These are phyloP conservation scores for Raphanus raphanistrum DNA, from an alignment of 345 rosid genomes.

Conservation along the genomic window DNA sequence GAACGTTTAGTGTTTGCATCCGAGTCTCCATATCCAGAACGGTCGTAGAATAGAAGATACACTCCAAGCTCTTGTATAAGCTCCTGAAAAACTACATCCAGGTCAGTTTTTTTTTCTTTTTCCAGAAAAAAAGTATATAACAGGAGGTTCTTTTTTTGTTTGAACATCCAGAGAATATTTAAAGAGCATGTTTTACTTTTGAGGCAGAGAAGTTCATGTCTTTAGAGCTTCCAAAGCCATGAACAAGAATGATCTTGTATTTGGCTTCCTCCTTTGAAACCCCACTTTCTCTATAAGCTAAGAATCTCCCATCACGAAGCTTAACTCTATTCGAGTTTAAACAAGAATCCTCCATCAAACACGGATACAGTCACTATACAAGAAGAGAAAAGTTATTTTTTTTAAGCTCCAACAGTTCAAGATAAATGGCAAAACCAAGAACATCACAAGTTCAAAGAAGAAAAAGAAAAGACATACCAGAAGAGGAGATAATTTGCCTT, in stretches of 20 bases:
- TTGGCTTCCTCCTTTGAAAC: slow-evolving; percentile 60
- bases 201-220: slow-evolving; percentile 84
- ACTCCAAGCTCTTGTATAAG: slow-evolving; percentile 65
- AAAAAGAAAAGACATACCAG: slow-evolving; percentile 1
- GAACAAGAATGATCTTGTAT: slow-evolving; percentile 65
- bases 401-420: background rate
- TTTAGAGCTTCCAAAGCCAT: slow-evolving; percentile 95
- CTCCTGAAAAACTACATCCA: slow-evolving; percentile 51
- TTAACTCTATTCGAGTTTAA: slow-evolving; percentile 43
- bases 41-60: slow-evolving; percentile 66
- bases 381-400: background rate
- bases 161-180: background rate
- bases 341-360: slow-evolving; percentile 17
- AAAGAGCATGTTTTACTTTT: slow-evolving; percentile 44
- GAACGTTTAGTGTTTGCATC: slow-evolving; percentile 61
- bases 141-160: background rate
- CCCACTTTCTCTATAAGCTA: slow-evolving; percentile 76
- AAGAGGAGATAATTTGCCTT: background rate
- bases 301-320: slow-evolving; percentile 72
- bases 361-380: background rate
- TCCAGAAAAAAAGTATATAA: background rate
- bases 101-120: background rate
- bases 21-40: slow-evolving; percentile 91
- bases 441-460: background rate
- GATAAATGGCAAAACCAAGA: slow-evolving; percentile 1